Evolutionary conservation across 2,329 filamentous ascomycete species (phyloP).

Genomic region (Botrytis tulipae): DNA sequence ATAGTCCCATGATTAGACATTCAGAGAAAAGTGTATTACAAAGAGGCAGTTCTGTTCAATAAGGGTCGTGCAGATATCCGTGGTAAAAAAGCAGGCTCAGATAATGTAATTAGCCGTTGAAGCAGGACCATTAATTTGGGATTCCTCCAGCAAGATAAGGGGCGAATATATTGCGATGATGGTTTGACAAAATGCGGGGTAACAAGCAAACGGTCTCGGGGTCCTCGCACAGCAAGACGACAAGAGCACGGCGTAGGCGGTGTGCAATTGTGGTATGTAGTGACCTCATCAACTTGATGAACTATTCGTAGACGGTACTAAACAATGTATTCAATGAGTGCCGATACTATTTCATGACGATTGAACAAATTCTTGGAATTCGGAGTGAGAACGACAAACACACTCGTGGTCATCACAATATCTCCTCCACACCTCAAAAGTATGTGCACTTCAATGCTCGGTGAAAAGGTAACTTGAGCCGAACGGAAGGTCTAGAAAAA

Average conservation of each 20-base stretch:
- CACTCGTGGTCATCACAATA: background rate
- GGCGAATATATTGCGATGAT: background rate
- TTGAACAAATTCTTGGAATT: slow-evolving; percentile 4
- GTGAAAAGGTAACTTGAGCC: background rate
- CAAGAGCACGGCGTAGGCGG: background rate
- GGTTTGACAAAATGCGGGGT: slow-evolving; percentile 13
- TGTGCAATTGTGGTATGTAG: background rate
- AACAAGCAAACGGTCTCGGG: slow-evolving; percentile 4
- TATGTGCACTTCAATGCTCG: background rate
- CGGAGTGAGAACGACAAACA: background rate
- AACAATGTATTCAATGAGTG: background rate
- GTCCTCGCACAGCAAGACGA: slow-evolving; percentile 15
- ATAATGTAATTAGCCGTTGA: background rate
- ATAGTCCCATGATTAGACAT: slow-evolving; percentile 4
- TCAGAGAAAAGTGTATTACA: background rate
- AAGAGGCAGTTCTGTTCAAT: background rate
- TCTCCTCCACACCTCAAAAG: background rate
- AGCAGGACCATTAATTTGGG: background rate
- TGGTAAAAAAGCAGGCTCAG: background rate
- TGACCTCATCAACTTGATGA: slow-evolving; percentile 11
- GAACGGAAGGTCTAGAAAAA: background rate
- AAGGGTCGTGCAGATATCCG: slow-evolving; percentile 4
- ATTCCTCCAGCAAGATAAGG: background rate
- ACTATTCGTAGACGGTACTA: background rate
- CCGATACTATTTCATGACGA: background rate